These are phyloP conservation scores for Polygonum aviculare DNA, from an alignment of 148 eudicot species.

Conservation along the genomic window DNA sequence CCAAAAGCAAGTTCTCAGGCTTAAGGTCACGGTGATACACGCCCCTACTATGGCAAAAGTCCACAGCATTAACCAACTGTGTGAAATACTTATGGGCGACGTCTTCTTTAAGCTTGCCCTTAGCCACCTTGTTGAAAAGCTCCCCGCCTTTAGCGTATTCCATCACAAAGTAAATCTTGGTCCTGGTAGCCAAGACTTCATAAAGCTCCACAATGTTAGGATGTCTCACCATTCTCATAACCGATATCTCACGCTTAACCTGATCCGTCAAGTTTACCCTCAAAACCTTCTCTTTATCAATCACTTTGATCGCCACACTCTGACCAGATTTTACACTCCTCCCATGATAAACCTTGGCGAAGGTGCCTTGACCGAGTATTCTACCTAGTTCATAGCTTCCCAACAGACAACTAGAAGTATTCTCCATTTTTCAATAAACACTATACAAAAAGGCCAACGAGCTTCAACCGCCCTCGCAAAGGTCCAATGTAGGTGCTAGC, in stretches of 20 bases:
- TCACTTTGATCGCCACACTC: slow-evolving; percentile 64
- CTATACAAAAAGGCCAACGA: background rate
- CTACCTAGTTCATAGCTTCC: slow-evolving; percentile 61
- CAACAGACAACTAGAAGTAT: slow-evolving; percentile 34
- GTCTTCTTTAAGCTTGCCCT: slow-evolving; percentile 51
- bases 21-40: slow-evolving; percentile 85
- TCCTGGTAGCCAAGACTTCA: slow-evolving; percentile 81
- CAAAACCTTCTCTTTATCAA: slow-evolving; percentile 61
- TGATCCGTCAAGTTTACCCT: slow-evolving; percentile 52
- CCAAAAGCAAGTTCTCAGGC: slow-evolving; percentile 74
- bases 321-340: slow-evolving; percentile 46
- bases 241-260: slow-evolving; percentile 60
- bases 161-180: slow-evolving; percentile 62
- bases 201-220: slow-evolving; percentile 50
- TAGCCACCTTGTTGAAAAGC: slow-evolving; percentile 67
- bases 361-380: slow-evolving; percentile 71
- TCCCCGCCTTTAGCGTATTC: slow-evolving; percentile 81
- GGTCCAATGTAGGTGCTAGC: slow-evolving; percentile 2
- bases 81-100: slow-evolving; percentile 56
- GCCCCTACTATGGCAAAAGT: slow-evolving; percentile 75
- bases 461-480: slow-evolving; percentile 21
- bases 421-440: slow-evolving; percentile 25
- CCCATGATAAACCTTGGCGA: slow-evolving; percentile 64
- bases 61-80: slow-evolving; percentile 62
- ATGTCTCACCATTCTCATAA: slow-evolving; percentile 59